Conservation (phyloP, 2,329 filamentous ascomycete species). For the Pestalotiopsis sp. region DNA sequence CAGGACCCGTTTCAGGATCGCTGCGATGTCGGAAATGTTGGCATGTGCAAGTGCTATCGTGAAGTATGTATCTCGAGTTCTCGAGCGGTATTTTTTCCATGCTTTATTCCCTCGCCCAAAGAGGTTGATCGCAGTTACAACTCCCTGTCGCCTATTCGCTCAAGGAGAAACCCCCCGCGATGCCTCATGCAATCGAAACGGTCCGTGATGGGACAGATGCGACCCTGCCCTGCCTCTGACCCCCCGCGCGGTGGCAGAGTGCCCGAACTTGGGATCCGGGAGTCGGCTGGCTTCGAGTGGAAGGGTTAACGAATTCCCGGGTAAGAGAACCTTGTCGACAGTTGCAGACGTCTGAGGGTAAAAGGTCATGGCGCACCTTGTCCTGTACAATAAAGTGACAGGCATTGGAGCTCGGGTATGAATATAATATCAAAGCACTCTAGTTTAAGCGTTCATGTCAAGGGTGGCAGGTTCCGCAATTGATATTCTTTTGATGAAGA, state of each 20-base stretch:
- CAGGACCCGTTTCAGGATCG: not conserved
- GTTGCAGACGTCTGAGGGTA: not conserved
- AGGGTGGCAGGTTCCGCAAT: too few species aligned
- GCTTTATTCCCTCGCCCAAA: too few species aligned
- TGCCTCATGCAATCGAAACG: not conserved
- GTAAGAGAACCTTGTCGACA: not conserved
- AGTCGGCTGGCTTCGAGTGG: not conserved
- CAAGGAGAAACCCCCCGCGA: not conserved
- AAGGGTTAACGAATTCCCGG: not conserved
- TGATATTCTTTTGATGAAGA: too few species aligned
- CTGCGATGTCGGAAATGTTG: not conserved
- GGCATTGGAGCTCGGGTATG: too few species aligned
- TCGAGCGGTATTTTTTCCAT: not conserved
- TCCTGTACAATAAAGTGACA: not conserved
- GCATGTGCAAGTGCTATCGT: not conserved
- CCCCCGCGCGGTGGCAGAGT: too few species aligned
- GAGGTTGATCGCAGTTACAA: too few species aligned
- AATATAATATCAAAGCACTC: too few species aligned
- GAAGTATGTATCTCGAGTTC: not conserved
- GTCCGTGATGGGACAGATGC: not conserved
- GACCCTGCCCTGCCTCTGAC: not conserved
- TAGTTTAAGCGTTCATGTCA: not conserved
- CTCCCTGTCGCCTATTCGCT: not conserved
- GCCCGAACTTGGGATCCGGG: too few species aligned
- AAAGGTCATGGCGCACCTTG: not conserved